phyloP scores from a whole-genome alignment of 768 basidiomycete genomes.

The Kwoniella mangroviensis region DNA sequence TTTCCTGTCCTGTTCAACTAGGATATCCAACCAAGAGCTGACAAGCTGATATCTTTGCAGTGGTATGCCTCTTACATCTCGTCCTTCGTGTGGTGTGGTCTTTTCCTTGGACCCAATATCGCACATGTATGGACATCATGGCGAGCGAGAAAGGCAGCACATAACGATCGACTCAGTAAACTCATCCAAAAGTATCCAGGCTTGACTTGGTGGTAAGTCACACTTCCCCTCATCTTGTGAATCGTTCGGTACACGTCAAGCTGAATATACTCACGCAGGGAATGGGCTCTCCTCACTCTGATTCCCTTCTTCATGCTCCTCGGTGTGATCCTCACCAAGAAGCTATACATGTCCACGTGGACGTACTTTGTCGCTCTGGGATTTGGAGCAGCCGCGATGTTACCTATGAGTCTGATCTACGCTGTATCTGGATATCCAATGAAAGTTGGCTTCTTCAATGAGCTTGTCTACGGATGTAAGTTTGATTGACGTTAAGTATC shows the following conservation, averaged over 20 bases:
- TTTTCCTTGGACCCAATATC: slow-evolving; percentile 17
- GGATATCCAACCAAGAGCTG: too few species aligned
- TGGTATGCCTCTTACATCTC: slow-evolving; percentile 26
- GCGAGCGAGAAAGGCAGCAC: slow-evolving; percentile 10
- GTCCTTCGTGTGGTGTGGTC: slow-evolving; percentile 23
- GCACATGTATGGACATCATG: slow-evolving; percentile 7
- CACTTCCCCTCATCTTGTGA: too few species aligned
- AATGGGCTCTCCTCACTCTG: slow-evolving; percentile 12
- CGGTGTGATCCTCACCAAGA: neutral
- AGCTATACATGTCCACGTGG: slow-evolving; percentile 17
- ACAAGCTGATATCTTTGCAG: neutral
- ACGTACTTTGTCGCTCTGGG: slow-evolving; percentile 25
- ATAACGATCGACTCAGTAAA: slow-evolving; percentile 22
- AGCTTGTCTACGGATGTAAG: slow-evolving; percentile 24
- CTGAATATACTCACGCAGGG: neutral
- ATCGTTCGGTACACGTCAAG: too few species aligned
- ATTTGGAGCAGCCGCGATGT: slow-evolving; percentile 23
- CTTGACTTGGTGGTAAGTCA: slow-evolving; percentile 20
- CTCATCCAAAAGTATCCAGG: slow-evolving; percentile 12
- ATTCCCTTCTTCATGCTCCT: slow-evolving; percentile 23
- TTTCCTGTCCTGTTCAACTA: too few species aligned
- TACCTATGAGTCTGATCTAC: slow-evolving; percentile 24
- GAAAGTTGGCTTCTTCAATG: slow-evolving; percentile 28
- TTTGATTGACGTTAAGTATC: too few species aligned
- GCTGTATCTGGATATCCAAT: slow-evolving; percentile 21